Percentiles rank a stretch among this genome's conserved stretches.
Evolutionary conservation across 2,329 filamentous ascomycete genomes (phyloP).

Genomic region (Trichoderma sp.): DNA sequence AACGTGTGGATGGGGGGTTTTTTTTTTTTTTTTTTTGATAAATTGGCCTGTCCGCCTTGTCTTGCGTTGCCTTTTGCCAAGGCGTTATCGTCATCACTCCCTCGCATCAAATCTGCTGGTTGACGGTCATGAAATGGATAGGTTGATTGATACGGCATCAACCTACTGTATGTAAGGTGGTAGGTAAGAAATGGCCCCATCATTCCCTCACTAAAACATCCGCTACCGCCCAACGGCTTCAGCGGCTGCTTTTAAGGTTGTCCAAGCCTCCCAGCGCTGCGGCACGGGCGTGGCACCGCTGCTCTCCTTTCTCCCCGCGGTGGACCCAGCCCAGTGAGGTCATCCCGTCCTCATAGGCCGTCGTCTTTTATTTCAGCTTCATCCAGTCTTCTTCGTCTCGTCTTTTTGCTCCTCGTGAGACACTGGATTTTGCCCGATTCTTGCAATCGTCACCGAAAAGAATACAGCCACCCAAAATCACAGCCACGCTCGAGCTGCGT

Average conservation of each 20-base stretch:
- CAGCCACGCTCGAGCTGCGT: neutral
- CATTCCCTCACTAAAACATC: neutral
- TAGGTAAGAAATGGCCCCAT: neutral
- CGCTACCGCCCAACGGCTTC: neutral
- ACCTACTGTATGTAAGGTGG: neutral
- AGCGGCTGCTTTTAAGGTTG: neutral
- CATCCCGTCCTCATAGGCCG: neutral
- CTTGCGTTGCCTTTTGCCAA: neutral
- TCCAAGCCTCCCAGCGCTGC: slow-evolving; percentile 21
- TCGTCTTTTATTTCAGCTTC: neutral
- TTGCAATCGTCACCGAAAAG: neutral
- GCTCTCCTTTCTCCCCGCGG: neutral
- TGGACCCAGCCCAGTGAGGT: slow-evolving; percentile 5
- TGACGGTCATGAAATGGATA: neutral
- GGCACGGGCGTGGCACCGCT: slow-evolving; percentile 19
- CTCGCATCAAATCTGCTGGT: neutral
- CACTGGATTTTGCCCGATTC: neutral
- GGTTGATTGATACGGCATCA: neutral
- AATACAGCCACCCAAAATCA: neutral
- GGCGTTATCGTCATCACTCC: neutral
- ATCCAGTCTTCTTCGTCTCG: neutral
- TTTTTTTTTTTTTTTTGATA: neutral
- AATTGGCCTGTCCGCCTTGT: neutral
- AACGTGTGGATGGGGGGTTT: neutral
- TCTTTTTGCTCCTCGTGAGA: neutral